phyloP scores from a whole-genome alignment of 345 rosid species.

The Salix suchowensis region DNA sequence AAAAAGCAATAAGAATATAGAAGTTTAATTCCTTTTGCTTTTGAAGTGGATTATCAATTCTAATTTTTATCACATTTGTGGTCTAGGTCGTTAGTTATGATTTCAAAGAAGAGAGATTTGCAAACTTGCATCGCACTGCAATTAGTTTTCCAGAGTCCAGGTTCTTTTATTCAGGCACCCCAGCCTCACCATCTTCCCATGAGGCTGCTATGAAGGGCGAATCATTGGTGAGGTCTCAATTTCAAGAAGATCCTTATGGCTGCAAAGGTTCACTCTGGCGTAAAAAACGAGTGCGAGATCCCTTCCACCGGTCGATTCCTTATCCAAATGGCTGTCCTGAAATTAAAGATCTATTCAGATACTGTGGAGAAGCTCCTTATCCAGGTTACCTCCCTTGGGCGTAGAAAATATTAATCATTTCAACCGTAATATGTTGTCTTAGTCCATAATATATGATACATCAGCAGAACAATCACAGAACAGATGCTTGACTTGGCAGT shows the following conservation, averaged over 20 bases:
- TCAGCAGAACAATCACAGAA: background rate
- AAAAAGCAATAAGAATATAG: background rate
- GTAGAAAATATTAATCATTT: background rate
- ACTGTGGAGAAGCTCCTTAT: slow-evolving; percentile 71
- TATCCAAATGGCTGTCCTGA: slow-evolving; percentile 93
- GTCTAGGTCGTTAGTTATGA: slow-evolving; percentile 88
- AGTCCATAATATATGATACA: background rate
- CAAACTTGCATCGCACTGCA: slow-evolving; percentile 73
- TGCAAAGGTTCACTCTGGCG: slow-evolving; percentile 72
- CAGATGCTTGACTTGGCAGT: slow-evolving; percentile 5
- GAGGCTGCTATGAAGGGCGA: slow-evolving; percentile 82
- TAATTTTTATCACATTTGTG: background rate
- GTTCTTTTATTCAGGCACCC: slow-evolving; percentile 72
- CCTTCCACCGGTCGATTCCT: slow-evolving; percentile 86
- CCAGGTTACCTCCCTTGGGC: slow-evolving; percentile 83
- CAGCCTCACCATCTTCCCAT: slow-evolving; percentile 50
- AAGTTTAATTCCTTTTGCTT: background rate
- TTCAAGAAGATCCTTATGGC: slow-evolving; percentile 81
- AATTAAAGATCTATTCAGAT: slow-evolving; percentile 65
- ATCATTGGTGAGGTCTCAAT: slow-evolving; percentile 74
- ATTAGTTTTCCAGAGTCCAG: slow-evolving; percentile 75
- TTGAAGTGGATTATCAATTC: background rate
- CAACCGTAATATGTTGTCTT: background rate
- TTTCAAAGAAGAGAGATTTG: slow-evolving; percentile 81
- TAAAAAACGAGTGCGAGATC: slow-evolving; percentile 84